A percentile compares a stretch with the other conserved stretches of the same genome.
These are phyloP conservation scores for Ceratobasidium sp. DNA, from an alignment of 1,284 basidiomycete species.

Conservation along the genomic window DNA sequence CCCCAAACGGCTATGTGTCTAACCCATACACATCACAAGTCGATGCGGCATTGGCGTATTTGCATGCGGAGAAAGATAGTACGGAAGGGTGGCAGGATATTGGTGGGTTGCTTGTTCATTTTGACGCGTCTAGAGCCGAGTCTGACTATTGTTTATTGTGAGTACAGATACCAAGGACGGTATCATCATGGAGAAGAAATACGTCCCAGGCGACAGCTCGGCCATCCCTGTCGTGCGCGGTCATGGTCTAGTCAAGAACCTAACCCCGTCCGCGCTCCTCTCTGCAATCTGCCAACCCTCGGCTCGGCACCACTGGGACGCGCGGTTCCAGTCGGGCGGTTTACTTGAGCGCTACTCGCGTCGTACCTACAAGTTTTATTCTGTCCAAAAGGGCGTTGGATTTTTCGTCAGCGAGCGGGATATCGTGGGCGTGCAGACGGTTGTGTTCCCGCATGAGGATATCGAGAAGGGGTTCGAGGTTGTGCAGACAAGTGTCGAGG, in stretches of 20 bases:
- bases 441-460: slow-evolving; percentile 13
- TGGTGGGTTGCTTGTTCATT: slow-evolving; percentile 44
- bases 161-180: slow-evolving; percentile 49
- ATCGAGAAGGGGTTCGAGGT: slow-evolving; percentile 42
- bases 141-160: too few relatives aligned
- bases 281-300: slow-evolving; percentile 45
- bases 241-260: slow-evolving; percentile 45
- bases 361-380: slow-evolving; percentile 46
- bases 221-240: slow-evolving; percentile 49
- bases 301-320: slow-evolving; percentile 47
- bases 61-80: slow-evolving; percentile 46
- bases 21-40: slow-evolving; percentile 43
- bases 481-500: slow-evolving; percentile 49
- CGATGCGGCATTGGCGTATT: slow-evolving; percentile 45
- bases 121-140: too few relatives aligned
- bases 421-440: slow-evolving; percentile 49
- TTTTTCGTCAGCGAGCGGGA: slow-evolving; percentile 48
- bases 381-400: slow-evolving; percentile 49
- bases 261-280: slow-evolving; percentile 45
- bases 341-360: slow-evolving; percentile 47
- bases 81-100: slow-evolving; percentile 49
- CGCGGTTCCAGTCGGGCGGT: slow-evolving; percentile 40
- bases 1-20: slow-evolving; percentile 43
- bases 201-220: slow-evolving; percentile 45
- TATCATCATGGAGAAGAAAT: slow-evolving; percentile 50